Conservation (phyloP, 2,329 filamentous ascomycete species). For the Beauveria medogensis region DNA sequence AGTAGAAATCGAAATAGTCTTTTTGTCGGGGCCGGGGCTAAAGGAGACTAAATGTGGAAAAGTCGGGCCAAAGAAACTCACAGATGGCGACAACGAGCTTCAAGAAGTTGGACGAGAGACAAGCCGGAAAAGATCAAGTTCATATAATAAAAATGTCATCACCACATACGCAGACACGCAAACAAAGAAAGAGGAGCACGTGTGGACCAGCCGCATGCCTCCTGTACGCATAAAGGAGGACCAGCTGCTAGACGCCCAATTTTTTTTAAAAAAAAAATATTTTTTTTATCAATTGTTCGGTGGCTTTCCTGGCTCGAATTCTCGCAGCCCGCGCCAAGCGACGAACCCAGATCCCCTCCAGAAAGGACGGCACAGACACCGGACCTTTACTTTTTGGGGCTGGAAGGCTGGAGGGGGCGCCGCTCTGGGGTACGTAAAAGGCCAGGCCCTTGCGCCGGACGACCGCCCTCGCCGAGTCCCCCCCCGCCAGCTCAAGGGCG, state of each 20-base stretch:
- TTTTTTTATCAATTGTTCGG: background rate
- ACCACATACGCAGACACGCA: background rate
- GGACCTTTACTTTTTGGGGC: background rate
- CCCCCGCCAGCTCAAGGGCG: background rate
- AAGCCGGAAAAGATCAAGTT: background rate
- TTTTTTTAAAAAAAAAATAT: too few species aligned
- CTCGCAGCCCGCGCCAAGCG: slow-evolving; percentile 2
- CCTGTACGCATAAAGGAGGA: background rate
- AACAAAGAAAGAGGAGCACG: background rate
- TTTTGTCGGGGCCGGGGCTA: background rate
- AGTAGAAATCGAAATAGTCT: background rate
- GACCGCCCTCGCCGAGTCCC: background rate
- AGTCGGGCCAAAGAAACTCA: background rate
- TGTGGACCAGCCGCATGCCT: slow-evolving; percentile 7
- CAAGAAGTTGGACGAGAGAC: too few species aligned
- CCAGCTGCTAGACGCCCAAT: background rate
- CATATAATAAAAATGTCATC: background rate
- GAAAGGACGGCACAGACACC: background rate
- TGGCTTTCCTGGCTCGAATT: background rate
- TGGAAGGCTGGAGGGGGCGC: background rate
- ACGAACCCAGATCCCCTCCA: slow-evolving; percentile 3
- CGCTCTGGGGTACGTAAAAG: background rate
- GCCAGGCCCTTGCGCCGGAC: too few species aligned
- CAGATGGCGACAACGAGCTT: background rate
- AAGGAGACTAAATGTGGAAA: background rate